These are phyloP conservation scores for Ordospora colligata DNA, from an alignment of 371 early-diverging fungal species.

Conservation along the genomic window DNA sequence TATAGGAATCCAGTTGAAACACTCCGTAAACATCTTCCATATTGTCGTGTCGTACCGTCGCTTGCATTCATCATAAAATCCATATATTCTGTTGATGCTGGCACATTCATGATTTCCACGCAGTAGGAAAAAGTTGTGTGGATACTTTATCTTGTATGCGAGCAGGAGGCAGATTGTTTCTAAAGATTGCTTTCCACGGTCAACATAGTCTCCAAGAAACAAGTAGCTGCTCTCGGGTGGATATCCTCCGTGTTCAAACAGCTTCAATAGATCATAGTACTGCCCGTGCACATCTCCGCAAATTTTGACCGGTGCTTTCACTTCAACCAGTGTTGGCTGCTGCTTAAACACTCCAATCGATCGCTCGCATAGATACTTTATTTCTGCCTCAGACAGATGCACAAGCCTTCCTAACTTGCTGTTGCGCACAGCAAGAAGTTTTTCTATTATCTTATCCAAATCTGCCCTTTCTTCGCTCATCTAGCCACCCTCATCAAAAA, in stretches of 20 bases:
- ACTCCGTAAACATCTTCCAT: slow-evolving; percentile 91
- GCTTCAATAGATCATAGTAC: slow-evolving; percentile 52
- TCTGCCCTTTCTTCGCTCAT: slow-evolving; percentile 28
- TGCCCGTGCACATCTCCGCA: slow-evolving; percentile 61
- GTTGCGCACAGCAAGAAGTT: slow-evolving; percentile 69
- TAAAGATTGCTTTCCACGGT: slow-evolving; percentile 84
- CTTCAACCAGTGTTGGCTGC: slow-evolving; percentile 78
- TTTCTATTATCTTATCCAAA: slow-evolving; percentile 59
- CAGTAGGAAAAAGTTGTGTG: slow-evolving; percentile 84
- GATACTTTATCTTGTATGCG: slow-evolving; percentile 82
- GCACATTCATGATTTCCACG: slow-evolving; percentile 90
- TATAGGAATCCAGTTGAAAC: slow-evolving; percentile 89
- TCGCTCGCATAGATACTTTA: slow-evolving; percentile 71
- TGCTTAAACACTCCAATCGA: slow-evolving; percentile 77
- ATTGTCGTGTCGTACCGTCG: slow-evolving; percentile 76
- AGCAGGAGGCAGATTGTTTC: slow-evolving; percentile 83
- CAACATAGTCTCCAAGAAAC: slow-evolving; percentile 64
- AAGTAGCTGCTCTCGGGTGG: slow-evolving; percentile 57
- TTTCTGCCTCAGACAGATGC: slow-evolving; percentile 68
- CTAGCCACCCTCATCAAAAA: not conserved
- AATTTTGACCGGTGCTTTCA: slow-evolving; percentile 66
- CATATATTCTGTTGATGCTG: slow-evolving; percentile 83
- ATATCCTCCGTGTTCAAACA: slow-evolving; percentile 52
- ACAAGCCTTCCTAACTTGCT: slow-evolving; percentile 78
- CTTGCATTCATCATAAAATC: slow-evolving; percentile 97